These are phyloP conservation scores for Gossypium longicalyx DNA, from an alignment of 345 rosid species.

Conservation along the genomic window DNA sequence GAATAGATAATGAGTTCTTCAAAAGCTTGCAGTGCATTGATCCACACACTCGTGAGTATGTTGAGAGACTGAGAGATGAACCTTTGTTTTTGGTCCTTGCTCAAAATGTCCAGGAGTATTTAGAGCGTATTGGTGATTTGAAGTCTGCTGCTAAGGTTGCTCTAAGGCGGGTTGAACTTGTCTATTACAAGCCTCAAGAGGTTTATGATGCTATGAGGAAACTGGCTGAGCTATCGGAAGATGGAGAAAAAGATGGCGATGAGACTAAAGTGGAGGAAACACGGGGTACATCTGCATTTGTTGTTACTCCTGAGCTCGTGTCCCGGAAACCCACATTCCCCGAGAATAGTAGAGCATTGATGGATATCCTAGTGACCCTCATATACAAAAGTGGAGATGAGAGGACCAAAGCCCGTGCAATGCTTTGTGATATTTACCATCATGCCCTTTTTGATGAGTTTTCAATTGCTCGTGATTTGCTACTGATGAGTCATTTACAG, in stretches of 20 bases:
- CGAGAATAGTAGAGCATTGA: slow-evolving; percentile 76
- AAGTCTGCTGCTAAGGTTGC: slow-evolving; percentile 91
- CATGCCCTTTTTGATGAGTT: slow-evolving; percentile 83
- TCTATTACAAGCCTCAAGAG: slow-evolving; percentile 90
- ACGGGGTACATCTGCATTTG: slow-evolving; percentile 63
- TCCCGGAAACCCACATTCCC: slow-evolving; percentile 86
- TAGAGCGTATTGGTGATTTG: slow-evolving; percentile 55
- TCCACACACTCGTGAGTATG: slow-evolving; percentile 93
- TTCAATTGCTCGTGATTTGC: slow-evolving; percentile 67
- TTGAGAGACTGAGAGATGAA: slow-evolving; percentile 86
- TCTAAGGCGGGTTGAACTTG: slow-evolving; percentile 70
- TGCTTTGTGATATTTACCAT: slow-evolving; percentile 95
- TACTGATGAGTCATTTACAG: slow-evolving; percentile 93
- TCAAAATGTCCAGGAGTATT: slow-evolving; percentile 82
- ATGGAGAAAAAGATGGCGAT: slow-evolving; percentile 31
- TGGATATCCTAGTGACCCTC: slow-evolving; percentile 83
- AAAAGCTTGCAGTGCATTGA: slow-evolving; percentile 93
- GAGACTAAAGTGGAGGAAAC: slow-evolving; percentile 46
- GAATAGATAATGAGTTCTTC: slow-evolving; percentile 80
- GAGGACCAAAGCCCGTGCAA: slow-evolving; percentile 92
- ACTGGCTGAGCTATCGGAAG: slow-evolving; percentile 60
- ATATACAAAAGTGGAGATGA: slow-evolving; percentile 91
- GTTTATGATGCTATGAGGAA: slow-evolving; percentile 96
- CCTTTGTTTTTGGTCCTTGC: slow-evolving; percentile 79
- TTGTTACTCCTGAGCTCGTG: slow-evolving; percentile 71